Evolutionary conservation across 78 protist species (phyloP).

Genomic region (Dictyostelium firmibasis): DNA sequence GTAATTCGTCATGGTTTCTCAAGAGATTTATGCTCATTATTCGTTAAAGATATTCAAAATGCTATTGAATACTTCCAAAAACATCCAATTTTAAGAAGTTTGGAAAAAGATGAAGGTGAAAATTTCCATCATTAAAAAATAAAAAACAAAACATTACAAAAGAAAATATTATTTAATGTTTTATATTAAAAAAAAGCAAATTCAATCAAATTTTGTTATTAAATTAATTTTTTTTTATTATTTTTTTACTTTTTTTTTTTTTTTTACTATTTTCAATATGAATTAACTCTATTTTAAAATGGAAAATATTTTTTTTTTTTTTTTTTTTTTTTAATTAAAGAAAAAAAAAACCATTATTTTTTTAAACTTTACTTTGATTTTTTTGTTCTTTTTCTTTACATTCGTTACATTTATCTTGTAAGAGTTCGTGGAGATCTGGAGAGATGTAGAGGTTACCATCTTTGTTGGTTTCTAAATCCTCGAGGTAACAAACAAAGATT

Average conservation of each 20-base stretch:
- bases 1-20: constrained; percentile 21
- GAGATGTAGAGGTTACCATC: constrained; percentile 41
- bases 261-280: no score
- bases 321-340: neutral
- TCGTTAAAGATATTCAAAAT: neutral
- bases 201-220: no score
- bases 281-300: no score
- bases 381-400: constrained; percentile 14
- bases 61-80: neutral
- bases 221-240: no score
- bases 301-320: neutral
- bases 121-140: constrained; percentile 4
- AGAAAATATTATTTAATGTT: no score
- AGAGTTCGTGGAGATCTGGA: constrained; percentile 63
- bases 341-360: neutral
- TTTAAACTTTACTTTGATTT: neutral
- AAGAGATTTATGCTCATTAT: neutral
- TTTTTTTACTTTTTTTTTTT: no score
- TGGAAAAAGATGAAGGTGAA: constrained; percentile 11
- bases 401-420: constrained; percentile 51
- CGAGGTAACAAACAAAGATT: constrained; percentile 79
- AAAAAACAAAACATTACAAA: neutral
- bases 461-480: constrained; percentile 73
- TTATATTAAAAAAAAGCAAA: no score
- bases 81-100: neutral